Base-by-base conservation (phyloP, 495 filamentous ascomycete species). In the Trypethelium eluteriae region DNA sequence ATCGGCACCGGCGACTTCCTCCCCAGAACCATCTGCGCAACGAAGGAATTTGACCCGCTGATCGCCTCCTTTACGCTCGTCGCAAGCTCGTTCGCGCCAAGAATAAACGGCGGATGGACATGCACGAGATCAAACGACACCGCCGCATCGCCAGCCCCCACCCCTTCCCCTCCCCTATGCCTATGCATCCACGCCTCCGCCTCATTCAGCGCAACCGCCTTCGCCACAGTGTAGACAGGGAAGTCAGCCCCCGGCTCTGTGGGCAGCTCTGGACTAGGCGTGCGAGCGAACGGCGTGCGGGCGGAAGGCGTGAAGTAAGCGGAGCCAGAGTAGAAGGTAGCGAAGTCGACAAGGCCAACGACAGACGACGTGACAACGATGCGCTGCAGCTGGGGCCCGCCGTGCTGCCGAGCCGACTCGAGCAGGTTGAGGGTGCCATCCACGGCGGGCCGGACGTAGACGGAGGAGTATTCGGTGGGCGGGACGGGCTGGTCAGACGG, bases 31-130 rank as follows among this genome's bases (percentile, higher is more conserved):
- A 63, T 34, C 36, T 10, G 16, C 34, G 14, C 46, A 34, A 57
- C 3, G 6, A 7, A 12, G 7, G 7, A 14, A 44, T 44, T 44
- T 1, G 41, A 44, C 6, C 69, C 67, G 2, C 9, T 35, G 2
- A 72, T 41, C 38, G 74, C 72, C 50, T 77, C 62, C 39, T 70
- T 67, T 3, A 69, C 47, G 4, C 72, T 72, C 3, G 76, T 76
- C 7, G 73, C 71, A 3, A 78, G 71, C 61, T 81, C 78, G 64
- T 82, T 76, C 35, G 70, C 70, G 7, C 82, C 81, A 10, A 81
- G 46, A 11, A 79, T 72, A 70, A 81, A 79, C 2, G 75, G 74
- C 0, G 82, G 81, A 66, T 78, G 74, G 66, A 84, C 74, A 70
- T 80, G 72, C 38, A 82, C 77, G 38, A 80, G 70, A 68, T 82